A percentile compares a stretch with the other conserved stretches of the same genome.
Conservation (phyloP, 192 early-diverging fungal species). For the Hyaloraphidium curvatum region DNA sequence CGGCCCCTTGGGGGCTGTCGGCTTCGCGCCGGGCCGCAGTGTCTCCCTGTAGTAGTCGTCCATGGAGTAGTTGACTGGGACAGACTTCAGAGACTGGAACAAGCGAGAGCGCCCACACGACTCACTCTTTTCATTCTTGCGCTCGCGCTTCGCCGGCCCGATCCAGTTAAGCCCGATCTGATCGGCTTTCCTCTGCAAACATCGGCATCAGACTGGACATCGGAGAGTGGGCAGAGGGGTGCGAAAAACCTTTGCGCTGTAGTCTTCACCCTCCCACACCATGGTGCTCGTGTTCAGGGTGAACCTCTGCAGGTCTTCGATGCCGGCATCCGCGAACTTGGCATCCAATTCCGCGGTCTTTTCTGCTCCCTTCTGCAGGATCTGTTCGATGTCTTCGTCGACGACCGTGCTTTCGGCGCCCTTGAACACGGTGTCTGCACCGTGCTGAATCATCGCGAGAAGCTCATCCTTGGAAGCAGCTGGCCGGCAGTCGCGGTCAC, state of each 20-base stretch:
- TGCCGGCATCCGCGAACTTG: constrained; percentile 75
- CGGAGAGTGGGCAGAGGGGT: constrained; percentile 15
- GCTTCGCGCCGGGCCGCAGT: constrained; percentile 41
- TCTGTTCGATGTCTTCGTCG: constrained; percentile 70
- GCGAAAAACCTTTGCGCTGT: constrained; percentile 25
- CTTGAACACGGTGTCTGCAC: constrained; percentile 70
- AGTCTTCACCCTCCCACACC: constrained; percentile 93
- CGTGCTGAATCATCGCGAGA: constrained; percentile 92
- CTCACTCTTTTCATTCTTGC: constrained; percentile 30
- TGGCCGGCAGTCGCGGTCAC: constrained; percentile 6
- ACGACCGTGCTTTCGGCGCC: constrained; percentile 37
- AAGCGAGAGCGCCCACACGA: no score
- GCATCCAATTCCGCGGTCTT: constrained; percentile 72
- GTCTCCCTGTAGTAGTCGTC: constrained; percentile 87
- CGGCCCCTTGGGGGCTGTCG: constrained; percentile 24
- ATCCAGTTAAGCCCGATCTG: constrained; percentile 62
- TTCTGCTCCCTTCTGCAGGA: constrained; percentile 61
- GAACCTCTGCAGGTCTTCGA: constrained; percentile 89
- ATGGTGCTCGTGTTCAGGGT: constrained; percentile 33
- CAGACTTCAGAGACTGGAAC: no score
- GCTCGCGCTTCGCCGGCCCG: constrained; percentile 82
- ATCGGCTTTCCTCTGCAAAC: constrained; percentile 24
- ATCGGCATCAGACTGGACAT: background rate
- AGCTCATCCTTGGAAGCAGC: constrained; percentile 63
- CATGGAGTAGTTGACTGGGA: constrained; percentile 65